These are phyloP conservation scores for Pyrenophora seminiperda DNA, from an alignment of 2,329 filamentous ascomycete genomes.

Conservation along the genomic window DNA sequence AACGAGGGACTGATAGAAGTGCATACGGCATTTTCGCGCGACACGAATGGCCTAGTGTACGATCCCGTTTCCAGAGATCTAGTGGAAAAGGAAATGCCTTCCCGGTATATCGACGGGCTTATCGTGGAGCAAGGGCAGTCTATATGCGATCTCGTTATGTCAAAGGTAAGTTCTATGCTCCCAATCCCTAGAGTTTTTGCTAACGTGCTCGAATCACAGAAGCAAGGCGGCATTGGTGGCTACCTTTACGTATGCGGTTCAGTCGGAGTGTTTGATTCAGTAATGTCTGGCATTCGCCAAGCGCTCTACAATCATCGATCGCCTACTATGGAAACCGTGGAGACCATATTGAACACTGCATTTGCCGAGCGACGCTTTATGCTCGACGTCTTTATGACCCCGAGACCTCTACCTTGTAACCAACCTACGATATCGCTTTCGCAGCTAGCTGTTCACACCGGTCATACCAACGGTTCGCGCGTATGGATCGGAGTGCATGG, in stretches of 20 bases:
- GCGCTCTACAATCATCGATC: constrained; percentile 52
- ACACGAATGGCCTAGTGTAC: constrained; percentile 55
- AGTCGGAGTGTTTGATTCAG: constrained; percentile 58
- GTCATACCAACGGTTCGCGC: constrained; percentile 43
- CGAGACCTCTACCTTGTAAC: constrained; percentile 32
- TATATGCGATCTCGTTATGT: constrained; percentile 62
- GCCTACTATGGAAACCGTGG: constrained; percentile 29
- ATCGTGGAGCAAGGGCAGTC: constrained; percentile 59
- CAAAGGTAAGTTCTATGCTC: constrained; percentile 44
- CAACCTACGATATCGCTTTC: constrained; percentile 32
- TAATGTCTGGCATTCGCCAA: constrained; percentile 62
- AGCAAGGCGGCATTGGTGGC: constrained; percentile 24
- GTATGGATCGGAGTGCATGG: constrained; percentile 88
- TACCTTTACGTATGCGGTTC: constrained; percentile 59
- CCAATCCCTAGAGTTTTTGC: neutral
- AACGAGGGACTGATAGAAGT: constrained; percentile 58
- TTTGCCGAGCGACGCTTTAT: constrained; percentile 34
- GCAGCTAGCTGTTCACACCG: constrained; percentile 30
- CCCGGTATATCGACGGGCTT: constrained; percentile 59
- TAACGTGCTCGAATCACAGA: neutral
- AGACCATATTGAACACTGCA: constrained; percentile 29
- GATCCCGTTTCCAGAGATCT: constrained; percentile 52
- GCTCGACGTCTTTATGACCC: constrained; percentile 37
- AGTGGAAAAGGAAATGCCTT: constrained; percentile 56
- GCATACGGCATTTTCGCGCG: constrained; percentile 60